phyloP scores from a whole-genome alignment of 208 protist species.

The Leishmania tarentolae region DNA sequence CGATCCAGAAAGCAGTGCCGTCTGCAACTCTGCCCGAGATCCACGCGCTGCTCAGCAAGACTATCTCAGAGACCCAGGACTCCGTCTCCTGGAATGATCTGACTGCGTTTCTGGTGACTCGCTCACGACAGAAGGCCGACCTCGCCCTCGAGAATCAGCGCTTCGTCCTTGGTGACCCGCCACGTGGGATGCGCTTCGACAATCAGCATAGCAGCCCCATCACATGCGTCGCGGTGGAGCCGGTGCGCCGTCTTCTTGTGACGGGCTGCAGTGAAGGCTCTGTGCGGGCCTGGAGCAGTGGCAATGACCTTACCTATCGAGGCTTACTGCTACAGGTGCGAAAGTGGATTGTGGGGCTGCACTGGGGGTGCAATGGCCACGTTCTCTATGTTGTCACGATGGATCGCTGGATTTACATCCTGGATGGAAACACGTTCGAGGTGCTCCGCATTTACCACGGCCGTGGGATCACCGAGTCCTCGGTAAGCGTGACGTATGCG shows the following conservation, averaged over 20 bases:
- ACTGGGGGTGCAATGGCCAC: slow-evolving; percentile 49
- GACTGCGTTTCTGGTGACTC: slow-evolving; percentile 73
- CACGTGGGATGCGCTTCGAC: slow-evolving; percentile 22
- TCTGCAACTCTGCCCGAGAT: slow-evolving; percentile 46
- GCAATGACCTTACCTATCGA: slow-evolving; percentile 46
- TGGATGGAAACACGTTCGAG: slow-evolving; percentile 69
- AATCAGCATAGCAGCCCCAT: slow-evolving; percentile 52
- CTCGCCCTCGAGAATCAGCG: slow-evolving; percentile 52
- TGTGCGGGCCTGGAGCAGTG: slow-evolving; percentile 71
- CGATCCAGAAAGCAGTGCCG: slow-evolving; percentile 37
- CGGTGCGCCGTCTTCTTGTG: slow-evolving; percentile 43
- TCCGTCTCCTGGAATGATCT: slow-evolving; percentile 78
- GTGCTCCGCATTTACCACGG: slow-evolving; percentile 76
- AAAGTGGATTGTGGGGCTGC: slow-evolving; percentile 80
- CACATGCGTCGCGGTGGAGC: slow-evolving; percentile 42
- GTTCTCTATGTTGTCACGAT: slow-evolving; percentile 72
- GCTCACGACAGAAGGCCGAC: slow-evolving; percentile 60
- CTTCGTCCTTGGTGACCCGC: slow-evolving; percentile 44
- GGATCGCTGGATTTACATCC: slow-evolving; percentile 63
- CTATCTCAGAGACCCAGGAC: slow-evolving; percentile 71
- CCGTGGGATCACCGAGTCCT: slow-evolving; percentile 51
- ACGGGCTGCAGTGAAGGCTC: slow-evolving; percentile 76
- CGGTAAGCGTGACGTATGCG: slow-evolving; percentile 61
- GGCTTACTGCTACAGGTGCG: slow-evolving; percentile 66
- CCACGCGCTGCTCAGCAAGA: slow-evolving; percentile 65